Evolutionary conservation across 208 protist species (phyloP), one percentile per base, ranked within the genome.

Genomic region (Trypanosoma rangeli): DNA sequence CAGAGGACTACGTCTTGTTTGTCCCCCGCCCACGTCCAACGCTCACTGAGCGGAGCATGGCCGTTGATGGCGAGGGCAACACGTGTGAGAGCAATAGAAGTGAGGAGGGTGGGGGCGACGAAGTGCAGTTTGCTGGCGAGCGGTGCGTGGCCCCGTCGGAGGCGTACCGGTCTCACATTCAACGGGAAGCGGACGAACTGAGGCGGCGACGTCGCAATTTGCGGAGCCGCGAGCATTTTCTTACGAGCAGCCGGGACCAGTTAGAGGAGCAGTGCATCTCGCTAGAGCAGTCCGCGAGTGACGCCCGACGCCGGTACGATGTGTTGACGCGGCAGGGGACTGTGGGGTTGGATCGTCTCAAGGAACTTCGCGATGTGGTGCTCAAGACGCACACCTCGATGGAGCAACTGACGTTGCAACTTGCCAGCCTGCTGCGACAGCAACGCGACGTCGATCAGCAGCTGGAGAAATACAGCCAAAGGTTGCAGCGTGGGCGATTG

Each of bases 201-300:
- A 52, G 80, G 53, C 64, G 60, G 33, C 80, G 89, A 16, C 62
- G 70, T 3, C 58, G 52, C 16, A 86, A 66, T 10, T 53, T 92
- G 26, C 61, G 71, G 24, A 61, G 64, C 15, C 84, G 86, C 15
- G 78, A 86, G 29, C 9, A 58, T 7, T 68, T 84, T 37, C 80
- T 92, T 5, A 52, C 73, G 13, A 64, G 28, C 46, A 86, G 75
- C 44, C 58, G 72, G 56, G 74, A 82, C 70, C 72, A 83, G 62
- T 74, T 94, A 29, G 78, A 87, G 57, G 79, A 82, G n/a, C 85
- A 92, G 70, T 84, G 82, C 56, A 52, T 52, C 10, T 76, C 81
- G 53, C 71, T 94, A 8, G 71, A 84, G 63, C 37, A 55, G 33
- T 80, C 78, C 5, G 62, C 84, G 16, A 35, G 28, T 22, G 73